These are phyloP conservation scores for Cystoisospora suis DNA, from an alignment of 169 alveolate species.

Conservation along the genomic window DNA sequence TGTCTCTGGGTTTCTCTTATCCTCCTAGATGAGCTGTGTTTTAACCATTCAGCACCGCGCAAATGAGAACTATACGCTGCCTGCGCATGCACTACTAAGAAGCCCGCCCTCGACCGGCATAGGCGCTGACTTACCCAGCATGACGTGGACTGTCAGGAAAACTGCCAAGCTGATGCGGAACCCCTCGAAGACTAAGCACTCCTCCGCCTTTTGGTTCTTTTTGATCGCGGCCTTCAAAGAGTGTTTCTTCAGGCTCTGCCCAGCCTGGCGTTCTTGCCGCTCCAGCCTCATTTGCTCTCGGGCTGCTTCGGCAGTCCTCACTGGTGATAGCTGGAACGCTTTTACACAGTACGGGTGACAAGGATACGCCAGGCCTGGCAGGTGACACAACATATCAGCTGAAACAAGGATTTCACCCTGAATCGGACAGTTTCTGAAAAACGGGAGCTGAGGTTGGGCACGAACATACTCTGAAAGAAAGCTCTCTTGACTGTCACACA, in stretches of 20 bases:
- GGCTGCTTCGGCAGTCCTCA: not conserved
- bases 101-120: too few species aligned
- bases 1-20: too few species aligned
- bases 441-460: too few species aligned
- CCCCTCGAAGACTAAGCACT: slow-evolving; percentile 10
- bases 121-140: slow-evolving; percentile 25
- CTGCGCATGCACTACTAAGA: too few species aligned
- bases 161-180: not conserved
- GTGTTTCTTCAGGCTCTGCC: not conserved
- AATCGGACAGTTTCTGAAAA: too few species aligned
- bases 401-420: too few species aligned
- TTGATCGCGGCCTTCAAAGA: not conserved
- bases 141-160: not conserved
- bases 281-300: not conserved
- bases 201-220: not conserved
- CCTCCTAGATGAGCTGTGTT: too few species aligned
- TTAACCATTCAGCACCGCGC: too few species aligned
- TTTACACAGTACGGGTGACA: slow-evolving; percentile 7
- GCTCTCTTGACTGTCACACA: too few species aligned
- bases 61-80: too few species aligned
- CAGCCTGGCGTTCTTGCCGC: not conserved
- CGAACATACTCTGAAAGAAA: too few species aligned
- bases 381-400: too few species aligned
- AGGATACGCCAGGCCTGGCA: slow-evolving; percentile 5
- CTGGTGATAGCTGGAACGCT: not conserved